Base-by-base conservation (phyloP, 1,139 yeast species). In the Candida dubliniensis region DNA sequence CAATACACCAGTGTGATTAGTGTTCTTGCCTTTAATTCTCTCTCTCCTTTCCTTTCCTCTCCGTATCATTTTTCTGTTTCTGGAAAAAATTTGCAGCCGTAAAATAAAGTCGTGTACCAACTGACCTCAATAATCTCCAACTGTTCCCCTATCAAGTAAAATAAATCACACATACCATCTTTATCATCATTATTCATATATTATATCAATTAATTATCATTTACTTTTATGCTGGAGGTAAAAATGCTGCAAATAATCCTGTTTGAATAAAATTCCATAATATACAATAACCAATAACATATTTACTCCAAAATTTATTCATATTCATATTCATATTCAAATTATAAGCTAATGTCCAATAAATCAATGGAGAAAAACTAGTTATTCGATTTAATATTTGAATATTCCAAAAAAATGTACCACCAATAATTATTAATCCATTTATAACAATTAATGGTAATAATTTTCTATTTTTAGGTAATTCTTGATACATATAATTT, bases 331-430 rank as follows among this genome's bases (percentile, higher is more conserved):
- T n/a, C n/a, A n/a, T n/a, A n/a, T n/a, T 33, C 3, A 37, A 24
- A 27, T 42, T 38, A 7, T 31, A 25, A 4, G 53, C 83, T 30
- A 85, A 60, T 51, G 78, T 85, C 96, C 96, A 88, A 55, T 81
- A 77, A 44, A 81, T 76, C 8, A 87, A 59, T 0, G 97, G 97
- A 37, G 87, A 62, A 55, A 89, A 88, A 8, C 95, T 77, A 8
- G 84, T 79, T 4, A 91, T 77, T 42, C 99, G 73, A 39, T 87
- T 88, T 46, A 91, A 71, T 36, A 91, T 89, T 63, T 93, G 99
- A 33, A 85, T 87, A 60, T 93, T 93, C 80, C 95, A 86, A 51
- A 83, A 71, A 40, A 81, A 66, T 2, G 82, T 42, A 4, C 84
- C 81, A 4, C 84, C 68, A 4, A 79, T 40, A 3, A 83, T 48